phyloP scores from a whole-genome alignment of 371 early-diverging fungal species.

The Capillidium heterosporum region DNA sequence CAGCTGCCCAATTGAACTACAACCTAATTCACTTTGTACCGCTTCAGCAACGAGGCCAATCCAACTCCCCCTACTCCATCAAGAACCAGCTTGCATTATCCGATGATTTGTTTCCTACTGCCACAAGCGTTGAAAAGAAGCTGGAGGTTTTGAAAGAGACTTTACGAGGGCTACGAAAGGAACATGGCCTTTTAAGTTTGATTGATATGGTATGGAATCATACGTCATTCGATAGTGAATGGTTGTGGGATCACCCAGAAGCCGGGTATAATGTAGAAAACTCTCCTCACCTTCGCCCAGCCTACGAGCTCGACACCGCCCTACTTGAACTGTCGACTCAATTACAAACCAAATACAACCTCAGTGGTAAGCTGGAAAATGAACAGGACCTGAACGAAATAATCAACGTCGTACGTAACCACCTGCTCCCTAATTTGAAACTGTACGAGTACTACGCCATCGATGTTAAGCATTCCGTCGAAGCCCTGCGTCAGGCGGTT shows the following conservation, averaged over 20 bases:
- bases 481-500: constrained; percentile 19
- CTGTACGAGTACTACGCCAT: constrained; percentile 83
- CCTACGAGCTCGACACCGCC: constrained; percentile 79
- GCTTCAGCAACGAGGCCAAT: constrained; percentile 67
- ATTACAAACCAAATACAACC: constrained; percentile 13
- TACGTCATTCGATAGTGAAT: constrained; percentile 73
- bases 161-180: constrained; percentile 30
- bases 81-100: constrained; percentile 74
- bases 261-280: constrained; percentile 89
- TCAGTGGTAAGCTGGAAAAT: constrained; percentile 19
- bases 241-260: constrained; percentile 88
- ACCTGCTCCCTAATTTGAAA: constrained; percentile 39
- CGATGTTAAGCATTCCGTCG: constrained; percentile 26
- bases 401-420: constrained; percentile 31
- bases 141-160: constrained; percentile 25
- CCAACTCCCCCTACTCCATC: constrained; percentile 92
- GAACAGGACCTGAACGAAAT: constrained; percentile 43
- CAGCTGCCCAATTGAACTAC: constrained; percentile 56
- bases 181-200: constrained; percentile 52
- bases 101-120: constrained; percentile 52
- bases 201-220: constrained; percentile 98
- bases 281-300: constrained; percentile 82
- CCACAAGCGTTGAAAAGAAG: constrained; percentile 31
- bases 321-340: constrained; percentile 22
- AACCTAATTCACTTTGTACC: constrained; percentile 97